Evolutionary conservation across 2,329 filamentous ascomycete genomes (phyloP).

Genomic region (Aspergillus calidoustus): DNA sequence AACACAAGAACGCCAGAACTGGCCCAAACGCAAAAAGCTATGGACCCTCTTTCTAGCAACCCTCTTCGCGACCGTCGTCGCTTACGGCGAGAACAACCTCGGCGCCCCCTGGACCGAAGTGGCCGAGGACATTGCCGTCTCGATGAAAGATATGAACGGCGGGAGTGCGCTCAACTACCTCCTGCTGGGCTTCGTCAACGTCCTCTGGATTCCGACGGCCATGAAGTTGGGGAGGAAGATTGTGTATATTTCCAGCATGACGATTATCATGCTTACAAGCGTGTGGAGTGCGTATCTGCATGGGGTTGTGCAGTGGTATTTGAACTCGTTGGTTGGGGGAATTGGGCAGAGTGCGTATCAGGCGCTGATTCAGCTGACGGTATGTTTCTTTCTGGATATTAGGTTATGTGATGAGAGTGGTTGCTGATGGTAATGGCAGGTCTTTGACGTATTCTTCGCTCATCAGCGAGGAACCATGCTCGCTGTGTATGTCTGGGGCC

Average conservation of each 20-base stretch:
- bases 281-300: slow-evolving; percentile 39
- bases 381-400: slow-evolving; percentile 19
- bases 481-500: slow-evolving; percentile 46
- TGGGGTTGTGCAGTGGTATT: slow-evolving; percentile 35
- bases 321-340: slow-evolving; percentile 31
- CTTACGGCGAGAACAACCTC: slow-evolving; percentile 47
- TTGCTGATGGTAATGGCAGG: slow-evolving; percentile 15
- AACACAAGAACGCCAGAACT: slow-evolving; percentile 29
- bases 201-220: slow-evolving; percentile 43
- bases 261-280: slow-evolving; percentile 35
- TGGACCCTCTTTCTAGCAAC: slow-evolving; percentile 47
- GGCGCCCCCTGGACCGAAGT: slow-evolving; percentile 50
- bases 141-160: slow-evolving; percentile 47
- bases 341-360: slow-evolving; percentile 35
- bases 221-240: slow-evolving; percentile 41
- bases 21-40: slow-evolving; percentile 44
- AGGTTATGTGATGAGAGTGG: background rate
- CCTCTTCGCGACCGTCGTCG: slow-evolving; percentile 47
- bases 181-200: slow-evolving; percentile 47
- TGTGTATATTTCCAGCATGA: slow-evolving; percentile 41
- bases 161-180: slow-evolving; percentile 48
- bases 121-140: slow-evolving; percentile 44
- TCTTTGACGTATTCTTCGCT: slow-evolving; percentile 47
- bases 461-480: slow-evolving; percentile 45
- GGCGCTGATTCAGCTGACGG: slow-evolving; percentile 45